Evolutionary conservation across 2,329 filamentous ascomycete genomes (phyloP), one percentile per base, ranked within the genome.

Genomic region (Fonsecaea multimorphosa): DNA sequence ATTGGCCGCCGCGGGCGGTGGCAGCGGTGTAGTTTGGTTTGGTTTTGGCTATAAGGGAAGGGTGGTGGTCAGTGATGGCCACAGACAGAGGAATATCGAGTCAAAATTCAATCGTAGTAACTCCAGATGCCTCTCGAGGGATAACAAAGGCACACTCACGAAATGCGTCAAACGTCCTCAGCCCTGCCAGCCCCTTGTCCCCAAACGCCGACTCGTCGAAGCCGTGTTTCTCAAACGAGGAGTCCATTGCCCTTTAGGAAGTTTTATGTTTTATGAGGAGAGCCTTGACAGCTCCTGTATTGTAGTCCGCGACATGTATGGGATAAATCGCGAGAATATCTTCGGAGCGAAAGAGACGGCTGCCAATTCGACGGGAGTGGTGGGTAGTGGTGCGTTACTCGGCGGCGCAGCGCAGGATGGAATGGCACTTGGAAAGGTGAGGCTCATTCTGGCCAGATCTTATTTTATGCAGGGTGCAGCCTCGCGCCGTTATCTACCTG

Each of bases 111-210:
- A 31, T 52, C 11, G 5, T 27, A 22, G 9, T 19, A 12, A 8
- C 2, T n/a, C 29, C 32, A 34, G 3, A 12, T 3, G 11, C 12
- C 22, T 8, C 14, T 31, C 19, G 46, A 59, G 16, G 61, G 19
- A 16, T 1, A 11, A 22, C 22, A 44, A 27, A 52, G 44, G 73
- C 84, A 65, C 91, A 65, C 91, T 76, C 86, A 97, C 93, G 94
- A 78, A 99, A 99, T 71, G 93, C 94, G 83, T 99, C 95, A 79
- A 99, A 99, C 66, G 94, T 93, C 78, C 89, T 89, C 74, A 96
- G 74, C 64, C 84, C 78, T 60, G 77, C 79, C 65, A 84, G 73
- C 63, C 86, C 84, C 76, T 89, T 89, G 73, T 91, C 89, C 74
- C 87, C 91, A 81, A 97, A 97, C 70, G 87, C 82, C 77, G 91